phyloP scores from a whole-genome alignment of 2,329 filamentous ascomycete species.

The Trichophyton rubrum region DNA sequence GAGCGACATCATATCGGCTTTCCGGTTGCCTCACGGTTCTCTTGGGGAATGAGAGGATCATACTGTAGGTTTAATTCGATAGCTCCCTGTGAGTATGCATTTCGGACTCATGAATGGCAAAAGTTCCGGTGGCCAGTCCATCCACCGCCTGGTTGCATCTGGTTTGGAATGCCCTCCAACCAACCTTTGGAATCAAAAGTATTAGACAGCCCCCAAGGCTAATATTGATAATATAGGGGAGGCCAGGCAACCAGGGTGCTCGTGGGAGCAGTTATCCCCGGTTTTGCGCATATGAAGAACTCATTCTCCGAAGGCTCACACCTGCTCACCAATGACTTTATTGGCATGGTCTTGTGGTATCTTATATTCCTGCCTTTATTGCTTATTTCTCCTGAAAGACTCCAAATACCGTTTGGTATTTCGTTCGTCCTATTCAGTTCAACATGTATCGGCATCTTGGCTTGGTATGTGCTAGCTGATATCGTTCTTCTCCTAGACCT shows the following conservation, averaged over 20 bases:
- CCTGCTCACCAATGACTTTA: slow-evolving; percentile 26
- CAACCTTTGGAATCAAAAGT: too few relatives aligned
- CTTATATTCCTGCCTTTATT: slow-evolving; percentile 31
- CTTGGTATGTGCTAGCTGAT: not conserved
- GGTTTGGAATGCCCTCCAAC: slow-evolving; percentile 30
- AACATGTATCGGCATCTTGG: slow-evolving; percentile 3
- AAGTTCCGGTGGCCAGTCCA: too few relatives aligned
- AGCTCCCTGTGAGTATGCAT: not conserved
- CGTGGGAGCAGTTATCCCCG: slow-evolving; percentile 9
- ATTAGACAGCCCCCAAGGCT: not conserved
- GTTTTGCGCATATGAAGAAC: slow-evolving; percentile 26
- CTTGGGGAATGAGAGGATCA: slow-evolving; percentile 33
- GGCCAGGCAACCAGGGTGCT: slow-evolving; percentile 9
- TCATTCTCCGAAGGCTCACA: slow-evolving; percentile 22
- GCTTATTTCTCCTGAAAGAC: slow-evolving; percentile 30
- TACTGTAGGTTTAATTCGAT: slow-evolving; percentile 14
- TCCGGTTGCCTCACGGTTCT: slow-evolving; percentile 29
- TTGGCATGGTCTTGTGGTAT: slow-evolving; percentile 28
- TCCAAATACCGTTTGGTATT: slow-evolving; percentile 6
- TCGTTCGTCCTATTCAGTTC: slow-evolving; percentile 7
- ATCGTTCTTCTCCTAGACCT: not conserved
- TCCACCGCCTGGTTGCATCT: slow-evolving; percentile 15
- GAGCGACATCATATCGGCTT: slow-evolving; percentile 36
- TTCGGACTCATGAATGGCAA: slow-evolving; percentile 11
- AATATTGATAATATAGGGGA: not conserved